Evolutionary conservation across 2,329 filamentous ascomycete species (phyloP), one percentile per base, ranked within the genome.

Genomic region (Aspergillus phoenicis): DNA sequence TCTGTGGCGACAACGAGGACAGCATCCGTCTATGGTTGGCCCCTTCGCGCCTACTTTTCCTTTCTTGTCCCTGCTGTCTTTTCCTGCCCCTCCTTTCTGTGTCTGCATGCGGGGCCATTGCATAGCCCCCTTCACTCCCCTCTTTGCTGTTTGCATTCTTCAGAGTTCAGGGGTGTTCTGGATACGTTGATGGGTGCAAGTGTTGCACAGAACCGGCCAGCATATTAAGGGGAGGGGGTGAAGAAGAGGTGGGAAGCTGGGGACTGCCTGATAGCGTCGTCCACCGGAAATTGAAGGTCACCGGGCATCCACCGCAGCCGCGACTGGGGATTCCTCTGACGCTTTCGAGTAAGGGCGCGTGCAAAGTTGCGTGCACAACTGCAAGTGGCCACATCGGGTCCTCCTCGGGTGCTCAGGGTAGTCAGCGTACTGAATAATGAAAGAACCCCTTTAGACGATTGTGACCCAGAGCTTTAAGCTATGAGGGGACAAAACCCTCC

Each of bases 381-480:
- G 58, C 47, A 58, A 24, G 55, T 47, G 47, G 39, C 56, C 61
- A 22, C 30, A 52, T 58, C 43, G 26, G 53, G 62, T 2, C 17
- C 11, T 52, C 48, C 30, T 57, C 55, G 51, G 41, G 58, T 52
- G 41, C 38, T 39, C n/a, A 38, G n/a, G 41, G 41, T 59, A 45
- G 20, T 47, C 17, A 17, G 51, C 52, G 51, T 51, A 54, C 51
- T 22, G 41, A 17, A 43, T 24, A 26, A 26, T 28, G n/a, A 26
- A 36, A 48, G 39, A 15, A 33, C 52, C 36, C 57, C 52, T 36
- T 45, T 51, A 52, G 54, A 20, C 39, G 24, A 26, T 53, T 43
- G 48, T 17, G 57, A 57, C 28, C 48, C 52, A 53, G 52, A 58
- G 48, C 41, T 53, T 60, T 62, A 66, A 64, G 49, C 64, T 66